Evolutionary conservation across 1,284 basidiomycete genomes (phyloP).

Genomic region (Ceratobasidium sp.): DNA sequence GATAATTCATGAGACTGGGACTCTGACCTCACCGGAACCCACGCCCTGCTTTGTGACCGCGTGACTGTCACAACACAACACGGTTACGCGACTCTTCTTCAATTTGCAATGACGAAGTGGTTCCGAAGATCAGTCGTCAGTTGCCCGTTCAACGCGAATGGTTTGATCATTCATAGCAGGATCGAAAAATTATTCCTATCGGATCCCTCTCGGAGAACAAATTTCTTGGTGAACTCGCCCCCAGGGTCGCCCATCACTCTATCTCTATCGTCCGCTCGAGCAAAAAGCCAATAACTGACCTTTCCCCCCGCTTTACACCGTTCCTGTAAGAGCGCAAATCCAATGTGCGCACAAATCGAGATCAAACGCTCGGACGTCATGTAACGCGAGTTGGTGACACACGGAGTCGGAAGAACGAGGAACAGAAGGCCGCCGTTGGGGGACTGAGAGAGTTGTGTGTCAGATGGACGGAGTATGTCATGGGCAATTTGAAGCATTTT

Average conservation of each 20-base stretch:
- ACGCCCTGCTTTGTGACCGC: not conserved
- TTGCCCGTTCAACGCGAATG: not conserved
- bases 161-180: conserved; percentile 52
- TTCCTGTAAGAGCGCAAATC: conserved; percentile 69
- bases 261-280: conserved; percentile 51
- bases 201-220: conserved; percentile 65
- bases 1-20: too few species aligned
- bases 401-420: conserved; percentile 82
- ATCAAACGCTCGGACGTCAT: conserved; percentile 68
- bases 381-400: conserved; percentile 85
- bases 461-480: conserved; percentile 61
- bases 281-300: conserved; percentile 80
- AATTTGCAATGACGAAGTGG: not conserved
- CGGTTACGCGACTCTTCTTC: not conserved
- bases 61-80: not conserved
- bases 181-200: conserved; percentile 85
- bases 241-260: not conserved
- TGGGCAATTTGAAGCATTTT: conserved; percentile 77
- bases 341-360: conserved; percentile 68
- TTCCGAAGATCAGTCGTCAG: conserved; percentile 40
- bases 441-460: not conserved
- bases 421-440: conserved; percentile 68
- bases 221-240: conserved; percentile 65
- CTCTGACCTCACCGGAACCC: too few species aligned
- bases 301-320: conserved; percentile 74